phyloP scores from a whole-genome alignment of 2,329 filamentous ascomycete species.

The Phyllosticta capitalensis region DNA sequence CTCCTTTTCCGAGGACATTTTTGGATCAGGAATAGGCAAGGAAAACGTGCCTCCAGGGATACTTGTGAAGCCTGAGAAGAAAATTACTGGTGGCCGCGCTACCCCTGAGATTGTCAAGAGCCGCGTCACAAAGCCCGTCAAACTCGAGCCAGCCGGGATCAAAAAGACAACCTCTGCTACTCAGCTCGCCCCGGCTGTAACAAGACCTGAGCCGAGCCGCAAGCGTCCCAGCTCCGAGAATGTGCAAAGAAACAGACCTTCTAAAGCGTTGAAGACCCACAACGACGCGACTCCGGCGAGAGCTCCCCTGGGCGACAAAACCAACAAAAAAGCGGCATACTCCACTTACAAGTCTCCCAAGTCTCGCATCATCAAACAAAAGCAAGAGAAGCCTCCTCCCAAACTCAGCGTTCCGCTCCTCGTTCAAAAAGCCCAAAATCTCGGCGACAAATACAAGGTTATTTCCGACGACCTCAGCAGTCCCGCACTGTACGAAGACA shows the following conservation, averaged over 20 bases:
- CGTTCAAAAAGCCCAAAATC: conserved; percentile 20
- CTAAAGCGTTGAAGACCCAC: conserved; percentile 25
- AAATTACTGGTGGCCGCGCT: conserved; percentile 11
- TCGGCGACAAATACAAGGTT: conserved; percentile 39
- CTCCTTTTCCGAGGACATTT: conserved; percentile 35
- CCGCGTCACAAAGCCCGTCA: not conserved
- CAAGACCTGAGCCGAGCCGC: conserved; percentile 13
- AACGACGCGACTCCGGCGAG: conserved; percentile 21
- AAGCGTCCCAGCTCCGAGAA: conserved; percentile 26
- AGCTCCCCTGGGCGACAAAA: conserved; percentile 9
- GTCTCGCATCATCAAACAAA: conserved; percentile 19
- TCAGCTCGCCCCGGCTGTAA: not conserved
- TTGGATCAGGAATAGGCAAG: conserved; percentile 49
- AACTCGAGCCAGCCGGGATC: not conserved
- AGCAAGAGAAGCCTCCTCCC: conserved; percentile 18
- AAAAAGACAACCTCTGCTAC: not conserved
- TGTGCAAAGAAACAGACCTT: conserved; percentile 23
- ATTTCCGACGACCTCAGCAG: conserved; percentile 45
- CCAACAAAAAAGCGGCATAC: conserved; percentile 5
- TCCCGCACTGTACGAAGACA: conserved; percentile 52
- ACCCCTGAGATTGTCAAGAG: not conserved
- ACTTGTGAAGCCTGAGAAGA: conserved; percentile 13
- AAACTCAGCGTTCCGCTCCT: conserved; percentile 26
- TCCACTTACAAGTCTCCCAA: conserved; percentile 20
- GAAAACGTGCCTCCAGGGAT: conserved; percentile 52